Evolutionary conservation across 345 rosid species (phyloP).

Genomic region (Mallotus nudiflorus): DNA sequence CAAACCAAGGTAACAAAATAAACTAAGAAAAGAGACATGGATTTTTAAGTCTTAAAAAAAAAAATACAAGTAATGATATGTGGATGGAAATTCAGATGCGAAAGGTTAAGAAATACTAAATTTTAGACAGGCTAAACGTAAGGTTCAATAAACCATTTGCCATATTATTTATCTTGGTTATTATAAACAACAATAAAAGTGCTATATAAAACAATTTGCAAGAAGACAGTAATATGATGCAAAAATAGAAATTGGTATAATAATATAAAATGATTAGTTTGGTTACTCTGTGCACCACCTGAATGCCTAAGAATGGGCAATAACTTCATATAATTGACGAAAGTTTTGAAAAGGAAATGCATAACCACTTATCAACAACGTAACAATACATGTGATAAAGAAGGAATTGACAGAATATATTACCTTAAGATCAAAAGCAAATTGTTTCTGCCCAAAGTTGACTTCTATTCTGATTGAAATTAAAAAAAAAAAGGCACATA

Average conservation of each 20-base stretch:
- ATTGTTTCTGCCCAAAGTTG: constrained; percentile 81
- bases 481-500: constrained; percentile 1
- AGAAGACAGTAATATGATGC: neutral
- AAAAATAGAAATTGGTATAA: neutral
- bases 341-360: neutral
- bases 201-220: neutral
- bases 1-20: neutral
- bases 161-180: neutral
- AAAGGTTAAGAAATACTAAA: neutral
- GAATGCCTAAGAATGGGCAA: neutral
- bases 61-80: neutral
- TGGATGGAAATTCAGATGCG: neutral
- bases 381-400: neutral
- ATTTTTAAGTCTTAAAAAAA: neutral
- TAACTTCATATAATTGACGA: neutral
- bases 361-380: neutral
- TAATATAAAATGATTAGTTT: no score
- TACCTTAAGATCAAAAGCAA: constrained; percentile 84
- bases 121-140: neutral
- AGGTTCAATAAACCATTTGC: neutral
- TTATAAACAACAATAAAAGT: neutral
- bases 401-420: constrained; percentile 19
- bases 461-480: constrained; percentile 63
- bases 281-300: neutral
- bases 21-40: neutral